Evolutionary conservation across 352 stramenopile genomes (phyloP), one percentile per base, ranked within the genome.

Genomic region (Blastocystis sp.): DNA sequence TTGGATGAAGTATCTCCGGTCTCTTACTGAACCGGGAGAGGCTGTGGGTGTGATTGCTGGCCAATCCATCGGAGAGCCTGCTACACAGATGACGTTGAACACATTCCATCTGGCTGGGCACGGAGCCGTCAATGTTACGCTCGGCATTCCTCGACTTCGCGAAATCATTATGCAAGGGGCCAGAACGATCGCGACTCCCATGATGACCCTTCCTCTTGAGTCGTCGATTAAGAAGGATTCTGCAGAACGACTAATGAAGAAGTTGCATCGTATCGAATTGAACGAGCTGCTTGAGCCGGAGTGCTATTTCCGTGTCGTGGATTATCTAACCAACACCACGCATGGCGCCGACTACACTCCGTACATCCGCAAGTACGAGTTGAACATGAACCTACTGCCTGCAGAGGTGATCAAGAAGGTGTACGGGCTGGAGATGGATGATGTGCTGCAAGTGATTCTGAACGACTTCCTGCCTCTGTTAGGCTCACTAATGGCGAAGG

Each of bases 141-240:
- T 88, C 43, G 92, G 98, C 91, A 99, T 99, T 91, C 98, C 98
- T 69, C 96, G 98, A 91, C 92, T 99, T 91, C 94, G 97, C 90
- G 98, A 99, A 93, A 99, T 99, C 89, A 99, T 99, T 90, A 99
- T 99, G 97, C 99, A 97, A 62, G 98, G 97, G 41, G 98, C 95
- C 55, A 93, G 94, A 88, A 95, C 96, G 85, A 97, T 99, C n/a
- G 96, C 96, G 89, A 99, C 98, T 90, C 98, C 98, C 82, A 98
- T 97, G 79, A 99, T 99, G 96, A 98, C 95, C 24, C 97, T 99
- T 26, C 97, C 97, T 37, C 92, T 99, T 56, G 91, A 64, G 18
- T 59, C 64, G 24, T 34, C 91, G 53, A 93, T 95, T 2, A 91
- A 87, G 34, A 91, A 93, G 37, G 87, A 91, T 30, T 82, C 92